Evolutionary conservation across 2,329 filamentous ascomycete species (phyloP).

Genomic region (Talaromyces verruculosus): DNA sequence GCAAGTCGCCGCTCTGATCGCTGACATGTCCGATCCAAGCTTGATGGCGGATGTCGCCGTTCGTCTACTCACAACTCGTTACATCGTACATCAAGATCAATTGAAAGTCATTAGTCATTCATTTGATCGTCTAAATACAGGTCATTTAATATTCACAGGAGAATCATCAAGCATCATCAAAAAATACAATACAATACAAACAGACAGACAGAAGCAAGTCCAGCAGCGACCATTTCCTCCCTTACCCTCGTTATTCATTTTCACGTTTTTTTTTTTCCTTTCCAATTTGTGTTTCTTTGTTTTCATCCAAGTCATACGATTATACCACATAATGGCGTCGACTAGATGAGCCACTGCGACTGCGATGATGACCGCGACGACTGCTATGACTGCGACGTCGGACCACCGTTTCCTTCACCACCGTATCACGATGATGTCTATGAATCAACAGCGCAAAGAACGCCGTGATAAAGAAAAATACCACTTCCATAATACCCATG

Average conservation of each 20-base stretch:
- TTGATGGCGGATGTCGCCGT: conserved; percentile 10
- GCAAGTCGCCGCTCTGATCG: conserved; percentile 1
- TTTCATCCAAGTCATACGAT: neutral
- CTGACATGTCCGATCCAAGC: neutral
- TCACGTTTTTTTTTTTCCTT: conserved; percentile 2
- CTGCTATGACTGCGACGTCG: conserved; percentile 37
- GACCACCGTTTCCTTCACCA: conserved; percentile 43
- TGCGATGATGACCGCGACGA: conserved; percentile 32
- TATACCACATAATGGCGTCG: conserved; percentile 24
- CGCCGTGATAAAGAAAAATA: conserved; percentile 77
- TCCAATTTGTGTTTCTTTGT: neutral
- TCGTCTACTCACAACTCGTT: neutral
- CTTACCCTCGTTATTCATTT: conserved; percentile 2
- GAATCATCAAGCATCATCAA: conserved; percentile 6
- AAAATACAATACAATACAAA: conserved; percentile 5
- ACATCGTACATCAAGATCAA: neutral
- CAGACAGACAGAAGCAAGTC: conserved; percentile 9
- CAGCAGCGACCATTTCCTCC: neutral
- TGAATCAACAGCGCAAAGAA: conserved; percentile 61
- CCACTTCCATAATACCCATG: conserved; percentile 81
- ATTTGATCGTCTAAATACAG: conserved; percentile 12
- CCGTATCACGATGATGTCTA: conserved; percentile 30
- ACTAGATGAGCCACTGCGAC: conserved; percentile 22
- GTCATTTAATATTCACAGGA: conserved; percentile 18
- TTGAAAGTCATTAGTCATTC: conserved; percentile 7